Evolutionary conservation across 805 yeast genomes (phyloP).

Genomic region (Saccharomycopsis sp.): DNA sequence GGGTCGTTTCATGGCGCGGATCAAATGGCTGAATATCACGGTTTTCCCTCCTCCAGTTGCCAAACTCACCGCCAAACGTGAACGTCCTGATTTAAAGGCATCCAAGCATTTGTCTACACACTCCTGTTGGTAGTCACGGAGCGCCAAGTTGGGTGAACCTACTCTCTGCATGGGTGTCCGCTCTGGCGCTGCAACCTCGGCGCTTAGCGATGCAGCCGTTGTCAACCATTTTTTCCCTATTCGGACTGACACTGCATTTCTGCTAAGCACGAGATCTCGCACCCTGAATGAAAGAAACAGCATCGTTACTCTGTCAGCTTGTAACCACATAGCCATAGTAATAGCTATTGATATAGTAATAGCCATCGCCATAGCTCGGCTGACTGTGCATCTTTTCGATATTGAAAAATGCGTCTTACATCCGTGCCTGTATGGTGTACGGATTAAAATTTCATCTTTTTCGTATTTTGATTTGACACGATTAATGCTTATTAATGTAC

Average conservation of each 20-base stretch:
- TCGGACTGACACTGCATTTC: not conserved
- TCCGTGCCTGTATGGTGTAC: too few species aligned
- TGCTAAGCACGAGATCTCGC: not conserved
- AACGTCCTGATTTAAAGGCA: conserved; percentile 39
- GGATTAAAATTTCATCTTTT: not conserved
- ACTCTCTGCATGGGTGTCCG: not conserved
- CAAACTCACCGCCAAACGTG: conserved; percentile 70
- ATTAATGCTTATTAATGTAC: not conserved
- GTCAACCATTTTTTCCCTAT: not conserved
- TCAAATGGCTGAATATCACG: conserved; percentile 59
- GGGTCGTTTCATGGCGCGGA: conserved; percentile 30
- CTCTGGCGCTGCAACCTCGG: not conserved
- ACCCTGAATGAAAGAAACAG: not conserved
- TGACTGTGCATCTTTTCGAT: too few species aligned
- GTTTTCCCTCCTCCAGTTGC: conserved; percentile 98
- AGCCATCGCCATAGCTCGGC: too few species aligned
- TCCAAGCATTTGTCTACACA: conserved; percentile 53
- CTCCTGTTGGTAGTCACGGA: conserved; percentile 57
- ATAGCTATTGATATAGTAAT: too few species aligned
- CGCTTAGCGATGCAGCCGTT: not conserved
- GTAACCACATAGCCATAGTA: too few species aligned
- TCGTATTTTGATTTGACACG: not conserved
- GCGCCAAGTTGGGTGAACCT: not conserved
- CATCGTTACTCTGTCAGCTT: not conserved
- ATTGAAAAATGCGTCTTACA: not conserved